Evolutionary conservation across 179 eudicot species (phyloP).

Genomic region (Nepenthes alata): DNA sequence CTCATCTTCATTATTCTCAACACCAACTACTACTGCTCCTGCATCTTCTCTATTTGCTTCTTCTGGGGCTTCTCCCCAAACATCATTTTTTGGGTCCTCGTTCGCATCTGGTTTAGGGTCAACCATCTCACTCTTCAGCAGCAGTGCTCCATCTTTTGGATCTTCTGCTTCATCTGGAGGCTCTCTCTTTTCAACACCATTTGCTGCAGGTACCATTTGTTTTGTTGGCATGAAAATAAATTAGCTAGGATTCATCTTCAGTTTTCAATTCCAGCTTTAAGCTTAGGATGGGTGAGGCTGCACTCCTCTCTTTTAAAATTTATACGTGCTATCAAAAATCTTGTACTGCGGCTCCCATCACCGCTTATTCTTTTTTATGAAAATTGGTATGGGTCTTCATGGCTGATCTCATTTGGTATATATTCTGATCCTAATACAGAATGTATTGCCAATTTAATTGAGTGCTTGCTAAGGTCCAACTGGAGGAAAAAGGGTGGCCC

Average conservation of each 20-base stretch:
- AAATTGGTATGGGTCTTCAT: neutral
- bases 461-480: no score
- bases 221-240: neutral
- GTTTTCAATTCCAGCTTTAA: neutral
- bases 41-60: conserved; percentile 28
- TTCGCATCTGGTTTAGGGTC: conserved; percentile 16
- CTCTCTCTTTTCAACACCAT: conserved; percentile 37
- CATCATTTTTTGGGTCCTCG: conserved; percentile 47
- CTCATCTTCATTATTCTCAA: conserved; percentile 31
- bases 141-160: conserved; percentile 26
- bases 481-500: no score
- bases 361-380: neutral
- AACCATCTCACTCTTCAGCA: conserved; percentile 22
- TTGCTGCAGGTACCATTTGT: conserved; percentile 55
- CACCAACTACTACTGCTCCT: conserved; percentile 20
- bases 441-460: no score
- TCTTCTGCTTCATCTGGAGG: conserved; percentile 23
- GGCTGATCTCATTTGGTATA: neutral
- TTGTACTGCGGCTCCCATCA: neutral
- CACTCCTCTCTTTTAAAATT: no score
- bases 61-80: conserved; percentile 54
- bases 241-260: neutral
- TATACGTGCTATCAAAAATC: no score
- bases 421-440: no score
- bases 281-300: neutral